phyloP scores from a whole-genome alignment of 1,284 basidiomycete species.

The Ceratobasidium theobromae region DNA sequence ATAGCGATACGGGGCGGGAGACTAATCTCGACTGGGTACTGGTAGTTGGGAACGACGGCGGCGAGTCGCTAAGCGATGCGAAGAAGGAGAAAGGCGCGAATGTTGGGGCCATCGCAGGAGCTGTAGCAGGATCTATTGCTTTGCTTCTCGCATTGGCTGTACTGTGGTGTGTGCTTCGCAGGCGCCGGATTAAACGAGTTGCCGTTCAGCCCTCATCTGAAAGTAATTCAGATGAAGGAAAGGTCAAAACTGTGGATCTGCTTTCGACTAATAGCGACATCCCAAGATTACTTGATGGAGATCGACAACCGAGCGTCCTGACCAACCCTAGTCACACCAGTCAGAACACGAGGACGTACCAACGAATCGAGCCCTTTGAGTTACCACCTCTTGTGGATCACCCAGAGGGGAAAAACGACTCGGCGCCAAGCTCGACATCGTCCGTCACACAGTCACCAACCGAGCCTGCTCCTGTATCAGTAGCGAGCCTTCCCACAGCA shows the following conservation, averaged over 20 bases:
- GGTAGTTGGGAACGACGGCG: constrained; percentile 2
- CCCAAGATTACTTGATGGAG: background rate
- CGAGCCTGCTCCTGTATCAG: too few species aligned
- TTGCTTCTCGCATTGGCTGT: background rate
- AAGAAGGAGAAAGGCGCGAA: background rate
- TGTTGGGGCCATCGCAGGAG: constrained; percentile 2
- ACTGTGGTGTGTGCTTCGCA: constrained; percentile 1
- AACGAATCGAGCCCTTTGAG: constrained; percentile 15
- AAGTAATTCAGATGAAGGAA: background rate
- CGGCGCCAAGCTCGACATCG: background rate
- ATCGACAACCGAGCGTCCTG: background rate
- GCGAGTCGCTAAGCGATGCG: background rate
- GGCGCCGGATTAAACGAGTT: background rate
- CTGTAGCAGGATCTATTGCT: constrained; percentile 3
- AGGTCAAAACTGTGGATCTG: background rate
- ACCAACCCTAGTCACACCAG: constrained; percentile 15
- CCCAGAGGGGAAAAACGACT: too few species aligned
- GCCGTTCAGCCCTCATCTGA: background rate
- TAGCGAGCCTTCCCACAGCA: too few species aligned
- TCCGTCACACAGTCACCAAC: background rate
- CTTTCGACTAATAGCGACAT: background rate
- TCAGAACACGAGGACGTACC: background rate
- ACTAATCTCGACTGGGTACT: constrained; percentile 25
- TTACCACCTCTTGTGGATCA: constrained; percentile 9
- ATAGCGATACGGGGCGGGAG: constrained; percentile 5